A percentile compares a stretch with the other conserved stretches of the same genome.
Conservation (phyloP, 2,329 filamentous ascomycete genomes). For the Nigrograna mackinnonii region DNA sequence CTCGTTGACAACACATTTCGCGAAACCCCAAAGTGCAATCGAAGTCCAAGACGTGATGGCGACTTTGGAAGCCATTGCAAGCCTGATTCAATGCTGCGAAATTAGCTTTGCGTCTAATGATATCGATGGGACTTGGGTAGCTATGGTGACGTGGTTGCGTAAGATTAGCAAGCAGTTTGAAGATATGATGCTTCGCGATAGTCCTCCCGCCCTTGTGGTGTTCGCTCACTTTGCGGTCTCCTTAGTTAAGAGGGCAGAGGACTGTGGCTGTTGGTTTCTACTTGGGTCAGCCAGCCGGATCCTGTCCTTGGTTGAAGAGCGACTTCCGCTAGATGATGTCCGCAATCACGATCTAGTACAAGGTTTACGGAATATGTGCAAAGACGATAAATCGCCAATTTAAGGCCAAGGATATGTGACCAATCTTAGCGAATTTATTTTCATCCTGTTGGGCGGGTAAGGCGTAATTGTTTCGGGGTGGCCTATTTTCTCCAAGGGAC, state of each 20-base stretch:
- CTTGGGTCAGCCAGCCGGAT: too few relatives aligned
- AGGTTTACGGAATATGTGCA: too few relatives aligned
- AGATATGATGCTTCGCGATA: constrained; percentile 13
- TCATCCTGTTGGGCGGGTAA: too few relatives aligned
- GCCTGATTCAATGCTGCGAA: constrained; percentile 19
- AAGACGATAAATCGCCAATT: too few relatives aligned
- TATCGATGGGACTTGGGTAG: constrained; percentile 9
- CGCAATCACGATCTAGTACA: too few relatives aligned
- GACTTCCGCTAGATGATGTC: too few relatives aligned
- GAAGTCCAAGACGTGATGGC: constrained; percentile 19
- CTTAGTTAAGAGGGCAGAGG: constrained; percentile 19
- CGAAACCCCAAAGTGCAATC: constrained; percentile 14
- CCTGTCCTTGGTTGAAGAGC: too few relatives aligned
- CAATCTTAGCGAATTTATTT: too few relatives aligned
- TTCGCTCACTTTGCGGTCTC: constrained; percentile 26
- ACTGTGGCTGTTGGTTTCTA: constrained; percentile 24
- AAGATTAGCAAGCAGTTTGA: constrained; percentile 20
- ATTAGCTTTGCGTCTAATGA: constrained; percentile 16
- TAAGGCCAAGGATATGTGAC: too few relatives aligned
- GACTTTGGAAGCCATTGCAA: constrained; percentile 21
- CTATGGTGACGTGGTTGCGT: constrained; percentile 21
- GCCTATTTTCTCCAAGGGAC: too few relatives aligned
- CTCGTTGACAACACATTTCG: constrained; percentile 17
- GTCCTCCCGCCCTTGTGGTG: constrained; percentile 24
- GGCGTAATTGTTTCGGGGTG: too few relatives aligned